Base-by-base conservation (phyloP, 1,284 basidiomycete species). In the Trametes pubescens region DNA sequence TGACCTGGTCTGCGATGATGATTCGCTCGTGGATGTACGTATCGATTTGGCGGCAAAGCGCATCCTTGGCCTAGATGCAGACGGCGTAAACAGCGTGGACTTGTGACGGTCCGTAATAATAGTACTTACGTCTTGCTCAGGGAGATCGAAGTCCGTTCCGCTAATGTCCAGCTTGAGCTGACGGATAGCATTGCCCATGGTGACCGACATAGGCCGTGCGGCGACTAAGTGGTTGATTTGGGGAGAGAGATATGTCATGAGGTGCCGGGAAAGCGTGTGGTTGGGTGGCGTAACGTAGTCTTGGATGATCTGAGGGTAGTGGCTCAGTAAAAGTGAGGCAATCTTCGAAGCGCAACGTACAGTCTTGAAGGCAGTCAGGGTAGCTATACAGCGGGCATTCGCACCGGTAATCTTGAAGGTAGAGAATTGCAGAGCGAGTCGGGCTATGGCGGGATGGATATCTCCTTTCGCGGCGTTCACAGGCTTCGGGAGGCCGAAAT, bases 81-180 rank as follows among this genome's bases (percentile, higher is more conserved):
- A 51, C 40, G n/a, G 35, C 14, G 47, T 32, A 21, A 55, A 35
- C 1, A 7, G 29, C 43, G n/a, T 0, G 16, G 8, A 8, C 5
- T 16, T 1, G 14, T n/a, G 34, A 6, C 22, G 7, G 21, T 14
- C 26, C n/a, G 44, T 18, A 57, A 48, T 48, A 24, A 48, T 24
- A 38, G 44, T 53, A 76, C 91, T 69, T 72, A 96, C 96, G 80
- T 98, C 95, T 74, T 96, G 93, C 76, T 98, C 95, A 6, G 94
- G 90, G 73, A 95, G 83, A 78, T 99, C 96, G 59, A 95, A 94
- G 71, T 95, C 93, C 51, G 95, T 89, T 22, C 88, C 87, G 74
- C 94, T 96, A 75, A 99, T 98, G 74, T 99, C 95, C 65, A 98
- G 84, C 81, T 99, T 99, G 73, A 99, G 84, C 77, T 97, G 94